Evolutionary conservation across 2,329 filamentous ascomycete genomes (phyloP).

Genomic region (Aspergillus sp.): DNA sequence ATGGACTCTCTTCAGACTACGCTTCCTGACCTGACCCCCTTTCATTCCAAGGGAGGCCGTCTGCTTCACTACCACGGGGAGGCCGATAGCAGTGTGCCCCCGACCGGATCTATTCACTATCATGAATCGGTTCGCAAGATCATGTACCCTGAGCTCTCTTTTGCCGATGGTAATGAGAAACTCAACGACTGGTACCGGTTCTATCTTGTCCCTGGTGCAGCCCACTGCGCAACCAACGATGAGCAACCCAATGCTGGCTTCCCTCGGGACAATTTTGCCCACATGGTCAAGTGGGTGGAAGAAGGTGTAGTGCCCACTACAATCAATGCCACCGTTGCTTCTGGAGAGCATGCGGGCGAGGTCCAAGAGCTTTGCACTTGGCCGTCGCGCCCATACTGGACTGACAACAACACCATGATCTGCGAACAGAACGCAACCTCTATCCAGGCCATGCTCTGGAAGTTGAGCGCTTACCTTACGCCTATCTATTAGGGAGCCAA

Average conservation of each 20-base stretch:
- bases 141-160: neutral
- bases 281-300: neutral
- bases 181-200: constrained; percentile 1
- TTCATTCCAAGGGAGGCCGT: neutral
- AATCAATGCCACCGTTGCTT: neutral
- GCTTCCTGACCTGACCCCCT: neutral
- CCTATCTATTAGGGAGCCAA: too few relatives aligned
- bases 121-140: constrained; percentile 1
- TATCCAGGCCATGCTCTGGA: neutral
- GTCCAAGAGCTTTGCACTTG: neutral
- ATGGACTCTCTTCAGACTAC: neutral
- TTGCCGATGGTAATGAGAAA: neutral
- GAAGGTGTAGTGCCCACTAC: neutral
- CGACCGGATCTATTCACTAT: neutral
- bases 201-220: neutral
- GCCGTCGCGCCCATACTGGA: constrained; percentile 3
- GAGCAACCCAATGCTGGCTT: constrained; percentile 2
- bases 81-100: neutral
- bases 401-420: neutral
- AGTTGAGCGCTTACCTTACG: too few relatives aligned
- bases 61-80: constrained; percentile 1
- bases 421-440: neutral
- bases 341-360: neutral
- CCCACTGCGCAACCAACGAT: constrained; percentile 1
- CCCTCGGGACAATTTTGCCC: neutral